Evolutionary conservation across 1,284 basidiomycete species (phyloP), one percentile per base, ranked within the genome.

Genomic region (Dichomitus squalens): DNA sequence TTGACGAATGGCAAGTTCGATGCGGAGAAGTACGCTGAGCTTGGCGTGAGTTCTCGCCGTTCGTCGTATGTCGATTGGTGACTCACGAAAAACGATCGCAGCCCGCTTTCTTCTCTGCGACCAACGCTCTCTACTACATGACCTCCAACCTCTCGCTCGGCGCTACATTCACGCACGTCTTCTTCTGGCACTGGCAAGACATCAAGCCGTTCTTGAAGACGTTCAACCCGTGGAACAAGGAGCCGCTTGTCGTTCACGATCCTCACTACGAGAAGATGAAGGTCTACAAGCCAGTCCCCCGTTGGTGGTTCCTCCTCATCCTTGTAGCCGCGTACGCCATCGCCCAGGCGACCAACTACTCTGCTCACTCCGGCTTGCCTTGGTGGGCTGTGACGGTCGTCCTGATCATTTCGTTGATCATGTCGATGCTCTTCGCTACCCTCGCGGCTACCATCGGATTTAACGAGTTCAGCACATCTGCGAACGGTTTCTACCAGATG

Each of bases 261-360:
- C 56, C 60, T 23, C 81, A 84, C 67, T 75, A 77, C 31, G 73
- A 76, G 59, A 83, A 85, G 72, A 86, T 87, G 83, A 82, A 83
- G 72, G 68, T 75, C 9, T 87, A 86, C 71, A 73, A 73, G 48
- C 81, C 82, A 58, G 82, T 84, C 4, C 84, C 84, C 4, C 79
- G 79, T 71, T 85, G 81, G 80, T 86, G 85, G 84, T 88, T 85
- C 70, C 66, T 78, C 23, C 61, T 72, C 16, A 72, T 81, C 6
- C 76, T 85, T 36, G 52, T 74, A 9, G 72, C 51, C 21, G 78
- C 78, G 38, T 76, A 82, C 61, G 75, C 76, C 5, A 81, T 81
- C 71, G 80, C 79, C 0, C 75, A 72, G 63, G 70, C 67, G 29
- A 72, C 81, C 8, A 79, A 82, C 65, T 85, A 86, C 64, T 79